These are phyloP conservation scores for Angomonas deanei DNA, from an alignment of 208 protist species.

Conservation along the genomic window DNA sequence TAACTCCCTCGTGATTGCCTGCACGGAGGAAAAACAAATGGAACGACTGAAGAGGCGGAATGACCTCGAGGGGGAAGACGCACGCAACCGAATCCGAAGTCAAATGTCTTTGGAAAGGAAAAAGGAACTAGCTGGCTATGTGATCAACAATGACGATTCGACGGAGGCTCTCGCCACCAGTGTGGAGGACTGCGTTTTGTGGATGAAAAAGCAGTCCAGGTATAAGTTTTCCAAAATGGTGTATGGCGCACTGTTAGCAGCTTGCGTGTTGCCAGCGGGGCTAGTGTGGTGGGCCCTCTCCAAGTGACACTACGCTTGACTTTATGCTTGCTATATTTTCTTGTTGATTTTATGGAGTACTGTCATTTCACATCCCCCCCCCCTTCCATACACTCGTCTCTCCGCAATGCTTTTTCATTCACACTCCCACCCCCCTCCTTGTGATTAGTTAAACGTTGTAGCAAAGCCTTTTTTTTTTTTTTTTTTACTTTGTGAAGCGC, in stretches of 20 bases:
- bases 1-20: constrained; percentile 56
- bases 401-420: too few relatives aligned
- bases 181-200: constrained; percentile 40
- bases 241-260: constrained; percentile 10
- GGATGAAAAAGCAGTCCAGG: constrained; percentile 54
- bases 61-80: constrained; percentile 32
- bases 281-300: constrained; percentile 2
- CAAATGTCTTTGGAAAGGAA: constrained; percentile 81
- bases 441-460: background rate
- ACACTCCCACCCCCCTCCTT: background rate
- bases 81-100: constrained; percentile 47
- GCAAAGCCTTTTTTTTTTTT: background rate
- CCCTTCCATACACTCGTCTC: too few relatives aligned
- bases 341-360: too few relatives aligned
- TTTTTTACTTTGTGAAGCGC: background rate
- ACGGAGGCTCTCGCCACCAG: constrained; percentile 19
- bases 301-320: too few relatives aligned
- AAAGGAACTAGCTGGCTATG: constrained; percentile 47
- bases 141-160: constrained; percentile 73
- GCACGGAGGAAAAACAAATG: constrained; percentile 54
- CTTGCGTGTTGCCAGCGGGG: constrained; percentile 5
- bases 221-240: constrained; percentile 29
- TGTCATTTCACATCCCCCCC: too few relatives aligned
- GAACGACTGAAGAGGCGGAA: constrained; percentile 53
- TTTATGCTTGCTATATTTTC: too few relatives aligned